Evolutionary conservation across 805 yeast genomes (phyloP), one percentile per base, ranked within the genome.

Genomic region (Hanseniaspora meyeri): DNA sequence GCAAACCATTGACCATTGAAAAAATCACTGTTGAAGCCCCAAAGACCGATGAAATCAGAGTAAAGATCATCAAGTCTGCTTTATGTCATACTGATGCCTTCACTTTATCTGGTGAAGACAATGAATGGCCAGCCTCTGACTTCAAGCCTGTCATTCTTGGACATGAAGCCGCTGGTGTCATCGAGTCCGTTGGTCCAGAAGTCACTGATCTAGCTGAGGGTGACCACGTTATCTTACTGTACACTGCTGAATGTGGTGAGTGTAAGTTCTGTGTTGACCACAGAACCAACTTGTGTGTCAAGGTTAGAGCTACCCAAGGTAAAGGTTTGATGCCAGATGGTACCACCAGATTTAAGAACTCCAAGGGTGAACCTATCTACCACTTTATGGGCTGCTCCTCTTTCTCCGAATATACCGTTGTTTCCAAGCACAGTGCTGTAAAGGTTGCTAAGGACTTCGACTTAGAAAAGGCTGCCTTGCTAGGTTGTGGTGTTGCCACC

Each of bases 361-460:
- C 70, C 61, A 82, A 83, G 66, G 98, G 98, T 62, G 78, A 93
- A 74, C 79, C 82, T 46, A 72, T 93, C 56, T 76, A 82, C 65
- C 97, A 93, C 72, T 93, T 87, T 71, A 93, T 93, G 99, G 99
- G 99, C 51, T 87, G 96, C 71, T 91, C 97, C 38, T 86, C 97
- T 32, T 93, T 93, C 72, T 82, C 96, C 40, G 95, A 93, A 74
- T 93, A 93, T 71, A 91, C 99, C 14, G 99, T 93, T 57, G 95
- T 93, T 46, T 96, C 97, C 45, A 97, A 93, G 70, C 93, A 93
- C 58, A 89, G 97, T 12, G 87, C 93, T 48, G 98, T 90, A 58
- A 93, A 95, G 17, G 87, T 93, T 62, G 82, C 88, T 70, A 83
- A 84, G 58, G 72, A 79, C 62, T 97, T 96, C 59, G 85, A 87